Evolutionary conservation across 805 yeast species (phyloP), one percentile per base, ranked within the genome.

Genomic region (Nakazawaea laoshanensis): DNA sequence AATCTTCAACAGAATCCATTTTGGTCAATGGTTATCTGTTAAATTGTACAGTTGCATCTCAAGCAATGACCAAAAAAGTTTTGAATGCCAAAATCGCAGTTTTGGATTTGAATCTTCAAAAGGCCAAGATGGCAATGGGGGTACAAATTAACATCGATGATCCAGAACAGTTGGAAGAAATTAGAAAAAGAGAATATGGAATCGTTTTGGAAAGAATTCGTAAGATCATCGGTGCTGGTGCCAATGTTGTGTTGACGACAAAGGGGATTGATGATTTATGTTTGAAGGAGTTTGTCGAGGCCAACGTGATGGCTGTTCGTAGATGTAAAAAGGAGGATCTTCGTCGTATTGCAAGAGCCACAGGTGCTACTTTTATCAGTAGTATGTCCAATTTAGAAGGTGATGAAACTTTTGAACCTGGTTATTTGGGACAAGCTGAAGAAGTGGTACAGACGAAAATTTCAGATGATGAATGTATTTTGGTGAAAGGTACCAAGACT

Each of bases 71-170:
- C 42, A 85, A 81, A 49, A 65, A 69, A 32, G 63, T 87, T 29
- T 57, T 60, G 9, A 65, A 70, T 43, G 94, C 95, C 30, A 78
- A 77, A 46, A 83, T 87, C 45, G 96, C 96, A 3, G 76, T 86
- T 44, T 67, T 87, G 49, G 96, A 87, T 60, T 73, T 92, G 57
- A 89, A 94, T 59, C 65, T 92, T 52, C 98, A 94, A 56, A 89
- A 88, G 57, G 92, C 95, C 2, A 76, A 88, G 53, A 86, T 92
- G 96, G 96, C 96, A 26, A 77, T 92, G 77, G 99, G 99, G 35
- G 97, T 92, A 33, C 94, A 87, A 57, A 84, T 92, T 57, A 88
- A 88, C 53, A 86, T 92, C 52, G 95, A 85, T 48, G 96, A 92
- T 55, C 98, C 99, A 26, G 96, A 92, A 47, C 95, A 86, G 60